phyloP scores from a whole-genome alignment of 768 basidiomycete species.

The Scleroderma bovista region DNA sequence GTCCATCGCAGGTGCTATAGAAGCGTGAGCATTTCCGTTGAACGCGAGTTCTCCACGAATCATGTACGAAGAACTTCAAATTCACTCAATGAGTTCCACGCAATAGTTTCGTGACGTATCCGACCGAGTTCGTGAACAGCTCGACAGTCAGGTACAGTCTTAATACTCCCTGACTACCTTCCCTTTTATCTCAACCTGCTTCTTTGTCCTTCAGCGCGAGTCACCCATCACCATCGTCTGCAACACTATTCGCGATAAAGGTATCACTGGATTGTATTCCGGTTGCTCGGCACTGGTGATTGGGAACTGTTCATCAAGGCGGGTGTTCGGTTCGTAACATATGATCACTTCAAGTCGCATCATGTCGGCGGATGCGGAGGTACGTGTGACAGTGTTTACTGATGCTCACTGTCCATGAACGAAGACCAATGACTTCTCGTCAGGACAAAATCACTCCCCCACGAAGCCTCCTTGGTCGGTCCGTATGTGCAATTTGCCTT shows the following conservation, averaged over 20 bases:
- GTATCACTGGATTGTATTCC: slow-evolving; percentile 84
- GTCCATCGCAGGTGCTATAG: slow-evolving; percentile 85
- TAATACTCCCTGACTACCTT: background rate
- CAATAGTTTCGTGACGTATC: slow-evolving; percentile 76
- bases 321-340: slow-evolving; percentile 91
- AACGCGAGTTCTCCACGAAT: too few species aligned
- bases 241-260: slow-evolving; percentile 69
- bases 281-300: slow-evolving; percentile 86
- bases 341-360: slow-evolving; percentile 89
- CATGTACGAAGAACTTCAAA: background rate
- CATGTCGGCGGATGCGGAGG: slow-evolving; percentile 79
- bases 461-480: slow-evolving; percentile 80
- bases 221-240: slow-evolving; percentile 68
- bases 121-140: slow-evolving; percentile 95
- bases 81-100: slow-evolving; percentile 34
- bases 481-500: slow-evolving; percentile 10
- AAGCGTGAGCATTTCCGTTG: slow-evolving; percentile 57
- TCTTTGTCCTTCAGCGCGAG: slow-evolving; percentile 42
- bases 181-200: background rate
- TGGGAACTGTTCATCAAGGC: slow-evolving; percentile 92
- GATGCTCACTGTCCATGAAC: background rate
- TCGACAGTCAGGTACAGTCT: slow-evolving; percentile 62
- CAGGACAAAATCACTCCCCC: slow-evolving; percentile 91
- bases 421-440: background rate
- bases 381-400: slow-evolving; percentile 28